phyloP scores from a whole-genome alignment of 257 asterid species.

The Jacaranda mimosifolia region DNA sequence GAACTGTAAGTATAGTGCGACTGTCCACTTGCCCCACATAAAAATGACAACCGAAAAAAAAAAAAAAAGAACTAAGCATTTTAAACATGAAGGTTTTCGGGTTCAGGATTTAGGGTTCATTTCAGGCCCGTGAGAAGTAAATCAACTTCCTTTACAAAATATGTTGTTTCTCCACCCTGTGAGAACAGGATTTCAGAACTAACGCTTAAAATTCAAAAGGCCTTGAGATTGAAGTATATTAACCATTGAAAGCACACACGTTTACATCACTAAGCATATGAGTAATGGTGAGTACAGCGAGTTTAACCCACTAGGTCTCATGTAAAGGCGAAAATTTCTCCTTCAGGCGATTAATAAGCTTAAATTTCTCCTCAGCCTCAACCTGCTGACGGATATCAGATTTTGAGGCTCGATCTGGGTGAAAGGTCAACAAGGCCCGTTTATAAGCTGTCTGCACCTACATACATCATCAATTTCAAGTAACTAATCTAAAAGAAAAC shows the following conservation, averaged over 20 bases:
- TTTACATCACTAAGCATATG: background rate
- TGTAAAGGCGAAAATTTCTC: slow-evolving; percentile 59
- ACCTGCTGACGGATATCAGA: slow-evolving; percentile 75
- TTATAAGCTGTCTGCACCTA: slow-evolving; percentile 85
- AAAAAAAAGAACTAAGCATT: background rate
- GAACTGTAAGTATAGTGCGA: background rate
- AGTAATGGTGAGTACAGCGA: background rate
- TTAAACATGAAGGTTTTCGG: background rate
- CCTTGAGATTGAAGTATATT: background rate
- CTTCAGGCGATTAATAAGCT: slow-evolving; percentile 84
- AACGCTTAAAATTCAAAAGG: background rate
- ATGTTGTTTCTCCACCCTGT: background rate
- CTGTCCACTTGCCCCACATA: background rate
- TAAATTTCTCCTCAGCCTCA: slow-evolving; percentile 96
- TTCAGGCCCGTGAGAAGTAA: background rate
- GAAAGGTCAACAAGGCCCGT: slow-evolving; percentile 78
- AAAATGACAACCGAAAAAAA: background rate
- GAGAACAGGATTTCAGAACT: slow-evolving; percentile 1
- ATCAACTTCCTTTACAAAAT: background rate
- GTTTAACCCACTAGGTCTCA: slow-evolving; percentile 21
- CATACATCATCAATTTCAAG: slow-evolving; percentile 34
- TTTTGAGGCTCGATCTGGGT: slow-evolving; percentile 85
- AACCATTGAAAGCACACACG: background rate
- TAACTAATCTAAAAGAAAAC: slow-evolving; percentile 7
- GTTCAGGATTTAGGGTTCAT: background rate